Base-by-base conservation (phyloP, 164 flowering plant genomes). In the Stephania cephalantha region DNA sequence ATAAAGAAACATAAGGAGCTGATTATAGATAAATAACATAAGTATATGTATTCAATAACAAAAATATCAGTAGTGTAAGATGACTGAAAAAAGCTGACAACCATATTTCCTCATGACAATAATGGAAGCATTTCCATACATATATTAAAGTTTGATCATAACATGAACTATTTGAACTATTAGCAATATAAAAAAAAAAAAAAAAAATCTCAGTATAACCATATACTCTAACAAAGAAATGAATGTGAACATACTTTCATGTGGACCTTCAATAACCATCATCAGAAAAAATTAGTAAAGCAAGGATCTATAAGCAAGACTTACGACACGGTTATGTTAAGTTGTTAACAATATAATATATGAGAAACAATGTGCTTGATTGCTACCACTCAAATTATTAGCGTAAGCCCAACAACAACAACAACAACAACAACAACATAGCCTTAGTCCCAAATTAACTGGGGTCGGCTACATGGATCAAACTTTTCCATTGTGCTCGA, bases 1-100 rank as follows among this genome's bases (percentile, higher is more conserved):
- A 76, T n/a, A 29, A 50, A 76, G 18, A 29, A 71, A 71, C 46
- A 67, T 8, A 5, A 9, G 42, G 17, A n/a, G 55, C 42, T 69
- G 10, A 6, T 12, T 10, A 72, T 3, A 10, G 42, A 17, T 35
- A 15, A 76, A 58, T 6, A 17, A 22, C 17, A 0, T 11, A 55
- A 55, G 63, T 4, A 55, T 55, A 55, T 15, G 18, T 55, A 55
- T 55, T 15, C 63, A 55, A 10, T 4, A 9, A 18, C 18, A 55
- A 18, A 29, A 46, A 20, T 30, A 45, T 44, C 53, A 70, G 53
- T 6, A 17, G 46, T 53, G 15, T 0, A 9, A 53, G 15, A 44
- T 73, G 20, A 31, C 61, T 8, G 5, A 63, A 61, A 25, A 8
- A 48, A 29, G 10, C 63, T 3, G 67, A 53, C 4, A 53, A 53